These are phyloP conservation scores for Penicillium verrucosum DNA, from an alignment of 2,329 filamentous ascomycete genomes.

Conservation along the genomic window DNA sequence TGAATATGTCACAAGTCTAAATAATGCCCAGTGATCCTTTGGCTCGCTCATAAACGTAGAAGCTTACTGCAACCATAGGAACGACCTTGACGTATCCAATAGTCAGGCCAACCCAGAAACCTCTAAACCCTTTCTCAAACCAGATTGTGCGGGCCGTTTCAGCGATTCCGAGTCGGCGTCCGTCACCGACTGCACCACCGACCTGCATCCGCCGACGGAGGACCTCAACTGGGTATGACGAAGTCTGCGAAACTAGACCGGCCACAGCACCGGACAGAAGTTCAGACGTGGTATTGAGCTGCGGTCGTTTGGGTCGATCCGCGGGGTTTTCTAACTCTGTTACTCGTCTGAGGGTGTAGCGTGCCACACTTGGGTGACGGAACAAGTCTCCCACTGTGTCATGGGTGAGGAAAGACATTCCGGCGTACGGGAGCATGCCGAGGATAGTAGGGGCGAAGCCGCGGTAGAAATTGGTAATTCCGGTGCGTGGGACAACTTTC, in stretches of 20 bases:
- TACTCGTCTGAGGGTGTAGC: constrained; percentile 68
- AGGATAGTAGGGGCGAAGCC: constrained; percentile 87
- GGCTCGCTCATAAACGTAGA: constrained; percentile 64
- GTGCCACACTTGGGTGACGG: constrained; percentile 63
- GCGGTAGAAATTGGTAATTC: constrained; percentile 87
- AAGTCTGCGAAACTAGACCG: constrained; percentile 84
- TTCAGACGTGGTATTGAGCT: constrained; percentile 81
- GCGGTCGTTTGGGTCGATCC: constrained; percentile 58
- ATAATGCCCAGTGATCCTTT: constrained; percentile 59
- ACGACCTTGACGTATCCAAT: constrained; percentile 95
- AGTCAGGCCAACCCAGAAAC: constrained; percentile 88
- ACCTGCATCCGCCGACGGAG: constrained; percentile 94
- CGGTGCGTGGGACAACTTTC: constrained; percentile 59
- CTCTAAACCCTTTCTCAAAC: constrained; percentile 69
- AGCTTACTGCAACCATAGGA: constrained; percentile 76
- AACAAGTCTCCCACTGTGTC: constrained; percentile 84
- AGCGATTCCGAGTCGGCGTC: constrained; percentile 69
- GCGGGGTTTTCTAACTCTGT: constrained; percentile 51
- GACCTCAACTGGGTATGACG: constrained; percentile 91
- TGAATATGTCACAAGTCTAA: not conserved
- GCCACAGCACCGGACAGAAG: constrained; percentile 79
- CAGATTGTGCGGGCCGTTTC: constrained; percentile 77
- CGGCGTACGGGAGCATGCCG: constrained; percentile 96
- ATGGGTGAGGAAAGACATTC: constrained; percentile 92
- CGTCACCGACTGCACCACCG: constrained; percentile 88